Conservation (phyloP, 2,329 filamentous ascomycete species). For the Aspergillus pseudonomiae region DNA sequence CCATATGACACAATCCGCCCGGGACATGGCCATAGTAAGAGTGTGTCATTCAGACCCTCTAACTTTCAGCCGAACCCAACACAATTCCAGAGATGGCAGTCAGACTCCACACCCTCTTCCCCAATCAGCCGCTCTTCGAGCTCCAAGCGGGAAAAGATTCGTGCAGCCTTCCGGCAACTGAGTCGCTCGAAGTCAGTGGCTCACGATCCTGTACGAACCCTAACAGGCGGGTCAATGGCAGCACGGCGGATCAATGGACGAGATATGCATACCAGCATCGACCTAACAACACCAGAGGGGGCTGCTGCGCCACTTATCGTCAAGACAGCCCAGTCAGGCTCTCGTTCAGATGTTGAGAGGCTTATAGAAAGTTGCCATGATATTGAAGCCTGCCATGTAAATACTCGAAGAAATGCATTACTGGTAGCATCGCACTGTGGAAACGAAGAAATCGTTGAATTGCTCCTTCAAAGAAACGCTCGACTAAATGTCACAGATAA, state of each 20-base stretch:
- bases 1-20: conserved; percentile 18
- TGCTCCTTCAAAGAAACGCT: conserved; percentile 37
- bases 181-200: conserved; percentile 17
- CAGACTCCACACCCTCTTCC: conserved; percentile 16
- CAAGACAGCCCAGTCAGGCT: conserved; percentile 40
- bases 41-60: conserved; percentile 18
- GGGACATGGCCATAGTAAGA: conserved; percentile 23
- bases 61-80: conserved; percentile 8
- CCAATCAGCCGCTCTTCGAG: conserved; percentile 13
- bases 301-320: conserved; percentile 37
- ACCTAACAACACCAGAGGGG: conserved; percentile 33
- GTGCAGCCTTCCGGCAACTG: conserved; percentile 22
- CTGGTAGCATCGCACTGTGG: conserved; percentile 45
- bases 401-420: conserved; percentile 40
- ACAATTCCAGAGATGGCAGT: conserved; percentile 24
- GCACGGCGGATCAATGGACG: conserved; percentile 19
- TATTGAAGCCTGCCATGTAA: conserved; percentile 34
- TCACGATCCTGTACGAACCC: conserved; percentile 16
- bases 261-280: conserved; percentile 40
- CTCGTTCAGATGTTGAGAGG: conserved; percentile 36
- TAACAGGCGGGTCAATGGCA: conserved; percentile 1
- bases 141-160: conserved; percentile 25
- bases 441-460: conserved; percentile 37
- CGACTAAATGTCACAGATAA: conserved; percentile 33
- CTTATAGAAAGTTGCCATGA: conserved; percentile 35